Evolutionary conservation across 345 rosid species (phyloP).

Genomic region (Moringa oleifera): DNA sequence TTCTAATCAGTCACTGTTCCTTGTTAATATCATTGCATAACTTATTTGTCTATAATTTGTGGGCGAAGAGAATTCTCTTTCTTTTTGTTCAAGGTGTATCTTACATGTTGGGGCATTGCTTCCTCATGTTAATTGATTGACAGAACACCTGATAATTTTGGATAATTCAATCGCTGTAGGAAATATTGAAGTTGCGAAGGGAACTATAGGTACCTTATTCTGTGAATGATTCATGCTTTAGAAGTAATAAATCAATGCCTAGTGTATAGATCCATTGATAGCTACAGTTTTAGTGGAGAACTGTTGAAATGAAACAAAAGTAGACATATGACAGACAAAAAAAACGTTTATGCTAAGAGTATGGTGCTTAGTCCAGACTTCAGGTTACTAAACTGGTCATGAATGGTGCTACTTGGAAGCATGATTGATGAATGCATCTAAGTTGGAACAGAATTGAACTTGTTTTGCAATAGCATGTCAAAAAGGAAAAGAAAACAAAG

Average conservation of each 20-base stretch:
- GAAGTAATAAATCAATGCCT: background rate
- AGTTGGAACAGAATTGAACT: no score
- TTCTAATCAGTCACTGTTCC: background rate
- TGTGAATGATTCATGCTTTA: no score
- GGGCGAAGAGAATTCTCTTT: no score
- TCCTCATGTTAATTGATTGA: background rate
- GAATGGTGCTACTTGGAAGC: background rate
- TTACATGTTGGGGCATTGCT: background rate
- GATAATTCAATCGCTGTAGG: no score
- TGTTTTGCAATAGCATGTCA: no score
- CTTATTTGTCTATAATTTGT: background rate
- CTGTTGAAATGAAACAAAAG: background rate
- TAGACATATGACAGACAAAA: no score
- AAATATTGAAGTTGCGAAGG: background rate
- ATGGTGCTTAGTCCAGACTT: background rate
- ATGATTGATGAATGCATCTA: no score
- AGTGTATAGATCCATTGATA: background rate
- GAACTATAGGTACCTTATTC: background rate
- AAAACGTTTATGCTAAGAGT: no score
- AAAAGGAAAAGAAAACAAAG: no score
- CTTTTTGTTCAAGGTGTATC: no score
- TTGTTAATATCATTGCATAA: background rate
- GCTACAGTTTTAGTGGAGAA: background rate
- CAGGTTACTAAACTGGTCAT: background rate
- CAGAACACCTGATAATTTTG: background rate